These are phyloP conservation scores for Neoboletus magnificus DNA, from an alignment of 768 basidiomycete genomes.

Conservation along the genomic window DNA sequence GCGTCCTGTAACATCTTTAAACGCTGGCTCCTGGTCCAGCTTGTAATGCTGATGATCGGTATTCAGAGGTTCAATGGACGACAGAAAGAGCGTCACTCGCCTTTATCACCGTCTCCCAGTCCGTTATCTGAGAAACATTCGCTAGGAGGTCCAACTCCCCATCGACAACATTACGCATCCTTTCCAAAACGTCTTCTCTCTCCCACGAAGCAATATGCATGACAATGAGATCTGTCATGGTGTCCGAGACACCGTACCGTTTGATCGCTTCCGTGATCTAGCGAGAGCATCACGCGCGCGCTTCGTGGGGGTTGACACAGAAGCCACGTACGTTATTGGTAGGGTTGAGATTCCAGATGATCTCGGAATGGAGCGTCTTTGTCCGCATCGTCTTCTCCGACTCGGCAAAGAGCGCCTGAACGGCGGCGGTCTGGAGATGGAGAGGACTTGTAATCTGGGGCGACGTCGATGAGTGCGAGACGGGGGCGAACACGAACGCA, in stretches of 20 bases:
- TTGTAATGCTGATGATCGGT: constrained; percentile 57
- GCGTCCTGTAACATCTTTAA: constrained; percentile 35
- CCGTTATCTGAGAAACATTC: constrained; percentile 47
- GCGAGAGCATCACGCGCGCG: background rate
- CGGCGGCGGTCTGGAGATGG: constrained; percentile 81
- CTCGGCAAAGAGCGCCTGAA: constrained; percentile 74
- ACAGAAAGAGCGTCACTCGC: constrained; percentile 37
- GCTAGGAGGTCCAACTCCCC: constrained; percentile 53
- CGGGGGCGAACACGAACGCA: constrained; percentile 12
- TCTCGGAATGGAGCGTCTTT: constrained; percentile 87
- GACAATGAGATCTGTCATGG: constrained; percentile 62
- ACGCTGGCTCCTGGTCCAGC: constrained; percentile 50
- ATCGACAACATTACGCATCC: constrained; percentile 55
- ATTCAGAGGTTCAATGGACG: background rate
- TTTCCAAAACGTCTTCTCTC: constrained; percentile 41
- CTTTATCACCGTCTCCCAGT: constrained; percentile 75
- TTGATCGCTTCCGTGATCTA: constrained; percentile 88
- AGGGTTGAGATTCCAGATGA: constrained; percentile 84
- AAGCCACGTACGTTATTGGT: constrained; percentile 67
- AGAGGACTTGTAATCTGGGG: constrained; percentile 75
- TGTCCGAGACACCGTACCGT: constrained; percentile 78
- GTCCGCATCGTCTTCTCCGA: constrained; percentile 62
- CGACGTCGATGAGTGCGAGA: constrained; percentile 3
- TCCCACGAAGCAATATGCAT: constrained; percentile 57
- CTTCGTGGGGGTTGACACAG: background rate